Base-by-base conservation (phyloP, 2,329 filamentous ascomycete species). In the Uncinocarpus reesii region DNA sequence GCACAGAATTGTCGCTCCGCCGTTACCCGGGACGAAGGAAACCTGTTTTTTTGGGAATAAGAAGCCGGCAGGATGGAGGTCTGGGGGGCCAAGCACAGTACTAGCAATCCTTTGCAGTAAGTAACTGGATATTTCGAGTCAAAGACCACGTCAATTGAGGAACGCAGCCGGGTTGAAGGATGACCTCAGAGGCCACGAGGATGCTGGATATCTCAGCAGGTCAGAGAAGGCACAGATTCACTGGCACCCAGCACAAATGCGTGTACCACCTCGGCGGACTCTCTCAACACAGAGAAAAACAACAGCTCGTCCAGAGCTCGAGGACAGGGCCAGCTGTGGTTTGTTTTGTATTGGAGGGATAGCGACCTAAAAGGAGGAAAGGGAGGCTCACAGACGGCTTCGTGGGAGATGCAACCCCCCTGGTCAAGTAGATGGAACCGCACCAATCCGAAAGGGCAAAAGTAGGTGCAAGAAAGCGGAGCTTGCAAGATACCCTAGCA, bases 401-500 rank as follows among this genome's bases (percentile, higher is more conserved):
- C 23, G 24, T 36, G 31, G 21, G 42, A 37, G 29, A 36, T 37
- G 43, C 29, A 46, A n/a, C 21, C 29, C 3, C 32, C 42, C 32
- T 38, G n/a, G 34, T 31, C 34, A 36, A 21, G 26, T 38, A 21
- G 34, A 21, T 4, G 24, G 23, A 5, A 46, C 23, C 43, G 24
- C 16, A n/a, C 35, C 15, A 46, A 36, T 37, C 43, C 15, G 24
- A 21, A 28, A n/a, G 42, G 11, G 18, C 11, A 16, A 15, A 37
- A 16, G 40, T 15, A n/a, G 31, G 24, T 46, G 35, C 43, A 46
- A 16, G 42, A 36, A 21, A 38, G 43, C 32, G 34, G 43, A 46
- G 43, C 43, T 37, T 15, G 24, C 43, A 38, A 28, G 18, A 13
- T 18, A 26, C 10, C 43, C 43, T 29, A 31, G 43, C 15, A 24